Evolutionary conservation across 2,329 filamentous ascomycete genomes (phyloP), one percentile per base, ranked within the genome.

Genomic region (Rosellinia necatrix): DNA sequence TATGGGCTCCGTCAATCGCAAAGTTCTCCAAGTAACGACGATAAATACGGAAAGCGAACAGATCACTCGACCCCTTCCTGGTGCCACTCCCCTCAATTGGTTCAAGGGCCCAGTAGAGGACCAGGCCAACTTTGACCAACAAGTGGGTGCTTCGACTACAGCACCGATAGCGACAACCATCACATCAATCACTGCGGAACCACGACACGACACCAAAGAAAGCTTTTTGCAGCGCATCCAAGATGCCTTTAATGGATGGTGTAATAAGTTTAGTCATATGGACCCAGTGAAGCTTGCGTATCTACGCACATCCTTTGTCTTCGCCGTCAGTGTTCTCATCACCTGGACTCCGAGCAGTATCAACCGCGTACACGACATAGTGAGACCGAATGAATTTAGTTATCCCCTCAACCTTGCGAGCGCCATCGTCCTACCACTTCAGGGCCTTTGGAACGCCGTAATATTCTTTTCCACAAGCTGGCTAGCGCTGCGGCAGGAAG

Each of bases 401-500:
- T 92, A 85, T 68, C 81, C 79, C 9, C 82, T 91, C 47, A 88
- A 89, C 68, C 80, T 91, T 47, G 81, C 84, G 1, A 86, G 87
- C 6, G 86, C 87, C 2, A 78, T 90, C 1, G 89, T 92, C 0
- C 77, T 93, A 3, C 89, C 90, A 0, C 76, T 91, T 1, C 90
- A 93, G 70, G 90, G 90, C 0, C 82, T 91, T 27, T 92, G 90
- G 89, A 93, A 93, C 68, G 82, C 85, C 25, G 75, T 90, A 49
- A 90, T 94, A 53, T 93, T 92, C 72, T 83, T 89, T 57, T 81
- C 82, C 4, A 89, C 88, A 1, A 90, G 79, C 61, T 80, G 76
- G 74, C 44, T 19, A 0, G 62, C 73, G 37, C 73, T 78, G 51
- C 76, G 72, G 42, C 73, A 71, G 57, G 69, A 70, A 60, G 22